Evolutionary conservation across 2,329 filamentous ascomycete genomes (phyloP), one percentile per base, ranked within the genome.

Genomic region (Shiraia sp.): DNA sequence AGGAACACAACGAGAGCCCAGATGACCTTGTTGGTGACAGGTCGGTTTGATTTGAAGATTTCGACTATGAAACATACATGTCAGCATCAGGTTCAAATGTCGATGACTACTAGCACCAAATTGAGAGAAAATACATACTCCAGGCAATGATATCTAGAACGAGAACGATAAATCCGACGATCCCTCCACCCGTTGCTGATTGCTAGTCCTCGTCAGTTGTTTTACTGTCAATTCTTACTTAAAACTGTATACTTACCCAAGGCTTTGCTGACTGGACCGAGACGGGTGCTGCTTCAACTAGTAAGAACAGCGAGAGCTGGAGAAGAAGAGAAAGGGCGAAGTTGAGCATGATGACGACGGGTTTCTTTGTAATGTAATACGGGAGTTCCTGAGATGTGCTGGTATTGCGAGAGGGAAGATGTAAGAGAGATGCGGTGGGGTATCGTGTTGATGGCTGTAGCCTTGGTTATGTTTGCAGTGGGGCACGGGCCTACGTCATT

Each of bases 1-100:
- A 85, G 66, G 72, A 85, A 85, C 57, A 85, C 80, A 30, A 83
- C 70, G 1, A 85, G 70, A 34, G 75, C 79, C 82, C 82, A 86
- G 22, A 84, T 69, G 3, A 85, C 63, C 71, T 86, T 86, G 66
- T 77, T 71, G 14, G 70, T 63, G 14, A 76, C 69, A 4, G 81
- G 75, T 45, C 82, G 81, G 66, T 78, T 82, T 28, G 81, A 85
- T 66, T 84, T 80, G 42, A 85, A 69, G 51, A 85, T 78, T 68
- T 85, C 82, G 55, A 85, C 82, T 85, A 50, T 14, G 49, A 30
- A 13, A 42, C 32, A 33, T 12, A 25, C 16, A 32, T 26, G 48
- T 64, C 41, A 65, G 54, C 50, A 26, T 36, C 6, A 10, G 29
- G 4, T 15, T 12, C 14, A 4, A 32, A 15, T 12, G n/a, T n/a